These are phyloP conservation scores for Kurtzmaniella cleridarum DNA, from an alignment of 805 yeast genomes.

Conservation along the genomic window DNA sequence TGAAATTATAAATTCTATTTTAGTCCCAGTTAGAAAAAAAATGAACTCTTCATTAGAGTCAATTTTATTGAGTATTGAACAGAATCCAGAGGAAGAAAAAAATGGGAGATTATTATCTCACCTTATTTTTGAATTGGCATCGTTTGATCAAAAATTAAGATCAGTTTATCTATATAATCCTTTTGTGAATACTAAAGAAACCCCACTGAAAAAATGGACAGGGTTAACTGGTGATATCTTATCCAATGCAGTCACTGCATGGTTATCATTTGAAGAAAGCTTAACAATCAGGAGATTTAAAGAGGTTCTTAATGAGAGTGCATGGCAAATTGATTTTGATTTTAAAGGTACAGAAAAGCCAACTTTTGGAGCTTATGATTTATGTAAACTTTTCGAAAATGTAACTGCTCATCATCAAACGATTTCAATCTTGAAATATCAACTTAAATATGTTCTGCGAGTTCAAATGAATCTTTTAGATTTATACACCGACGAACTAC, in stretches of 20 bases:
- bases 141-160: slow-evolving; percentile 50
- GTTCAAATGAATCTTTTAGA: slow-evolving; percentile 57
- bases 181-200: slow-evolving; percentile 18
- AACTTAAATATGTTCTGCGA: slow-evolving; percentile 50
- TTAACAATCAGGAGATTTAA: slow-evolving; percentile 47
- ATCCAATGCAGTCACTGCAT: slow-evolving; percentile 24
- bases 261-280: slow-evolving; percentile 52
- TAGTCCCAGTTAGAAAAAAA: slow-evolving; percentile 44
- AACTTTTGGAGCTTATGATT: slow-evolving; percentile 55
- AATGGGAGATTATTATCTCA: slow-evolving; percentile 50
- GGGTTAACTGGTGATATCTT: slow-evolving; percentile 43
- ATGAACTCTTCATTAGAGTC: slow-evolving; percentile 14
- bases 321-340: slow-evolving; percentile 58
- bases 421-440: slow-evolving; percentile 44
- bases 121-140: slow-evolving; percentile 50
- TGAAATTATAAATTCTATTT: slow-evolving; percentile 41
- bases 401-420: slow-evolving; percentile 51
- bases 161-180: slow-evolving; percentile 45
- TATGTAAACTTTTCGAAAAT: slow-evolving; percentile 52
- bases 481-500: slow-evolving; percentile 40
- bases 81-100: neutral
- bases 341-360: slow-evolving; percentile 40
- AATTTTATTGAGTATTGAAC: slow-evolving; percentile 3
- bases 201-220: slow-evolving; percentile 29
- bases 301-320: slow-evolving; percentile 45